Base-by-base conservation (phyloP, 2,329 filamentous ascomycete species). In the Ophiocordyceps camponoti-leonardi region DNA sequence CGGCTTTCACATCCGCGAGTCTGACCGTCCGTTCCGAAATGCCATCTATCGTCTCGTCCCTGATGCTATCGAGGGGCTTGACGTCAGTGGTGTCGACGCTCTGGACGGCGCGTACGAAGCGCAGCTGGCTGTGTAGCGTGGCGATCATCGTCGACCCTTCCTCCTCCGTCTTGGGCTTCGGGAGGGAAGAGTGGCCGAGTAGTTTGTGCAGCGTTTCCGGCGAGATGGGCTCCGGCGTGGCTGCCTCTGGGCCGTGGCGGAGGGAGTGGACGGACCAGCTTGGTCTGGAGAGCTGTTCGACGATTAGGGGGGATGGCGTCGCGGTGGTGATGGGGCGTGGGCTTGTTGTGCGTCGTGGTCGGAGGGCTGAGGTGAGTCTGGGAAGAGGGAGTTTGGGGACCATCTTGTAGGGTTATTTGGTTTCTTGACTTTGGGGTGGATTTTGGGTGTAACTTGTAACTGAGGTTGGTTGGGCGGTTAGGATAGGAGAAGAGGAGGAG, bases 81-180 rank as follows among this genome's bases (percentile, higher is more conserved):
- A 95, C 69, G 4, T 73, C 78, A 0, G 69, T 64, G 0, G 86
- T 88, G 59, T 94, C 75, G 43, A 94, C 81, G 41, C 72, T 67
- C 57, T 94, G 88, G 19, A 96, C 79, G 50, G 86, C 77, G 49
- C 77, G 79, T n/a, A 96, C 87, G 57, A 98, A 98, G 56, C 83
- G 81, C 0, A 98, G 74, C 58, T 98, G 92, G 30, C 83, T 78
- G 45, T 80, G 73, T 2, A 98, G 72, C 1, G 81, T 88, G 20
- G 72, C 58, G 4, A 94, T 72, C 76, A 94, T 86, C 23, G 69
- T 64, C 0, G 67, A 55, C 59, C 94, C 82, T 53, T 87, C 80
- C 44, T 68, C 68, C 2, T 66, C 51, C 2, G 69, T 69, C 18
- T 69, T 64, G 0, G 90, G 87, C 1, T 72, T 72, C 0, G 90